phyloP scores from a whole-genome alignment of 1,284 basidiomycete genomes.

The Meira miltonrushii region DNA sequence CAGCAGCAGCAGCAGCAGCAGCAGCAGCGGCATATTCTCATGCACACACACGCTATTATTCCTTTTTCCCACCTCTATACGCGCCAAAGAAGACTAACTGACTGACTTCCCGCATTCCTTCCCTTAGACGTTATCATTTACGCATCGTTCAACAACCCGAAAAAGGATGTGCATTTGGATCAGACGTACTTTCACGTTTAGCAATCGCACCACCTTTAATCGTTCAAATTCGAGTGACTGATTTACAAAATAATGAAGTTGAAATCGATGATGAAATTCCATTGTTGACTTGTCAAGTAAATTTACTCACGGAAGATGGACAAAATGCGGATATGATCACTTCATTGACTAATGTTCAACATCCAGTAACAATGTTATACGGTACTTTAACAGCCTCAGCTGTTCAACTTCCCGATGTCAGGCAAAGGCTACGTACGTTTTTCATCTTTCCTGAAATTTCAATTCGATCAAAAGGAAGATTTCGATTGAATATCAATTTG shows the following conservation, averaged over 20 bases:
- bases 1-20: too few species aligned
- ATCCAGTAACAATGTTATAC: constrained; percentile 28
- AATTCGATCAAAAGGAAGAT: constrained; percentile 26
- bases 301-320: neutral
- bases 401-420: constrained; percentile 10
- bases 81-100: too few species aligned
- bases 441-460: constrained; percentile 43
- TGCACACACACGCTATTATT: too few species aligned
- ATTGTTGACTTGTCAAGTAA: too few species aligned
- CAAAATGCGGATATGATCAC: neutral
- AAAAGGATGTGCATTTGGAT: constrained; percentile 29
- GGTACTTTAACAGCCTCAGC: constrained; percentile 29
- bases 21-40: too few species aligned
- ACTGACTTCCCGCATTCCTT: neutral
- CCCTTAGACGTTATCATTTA: constrained; percentile 14
- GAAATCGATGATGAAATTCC: neutral
- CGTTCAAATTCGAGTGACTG: constrained; percentile 22
- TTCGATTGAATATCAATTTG: constrained; percentile 23
- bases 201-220: constrained; percentile 34
- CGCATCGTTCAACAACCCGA: constrained; percentile 28
- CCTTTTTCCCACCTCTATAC: too few species aligned
- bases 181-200: constrained; percentile 28
- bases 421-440: constrained; percentile 10
- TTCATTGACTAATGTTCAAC: neutral
- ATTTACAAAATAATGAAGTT: constrained; percentile 16